phyloP scores from a whole-genome alignment of 257 asterid genomes.

The Gynochthodes officinalis region DNA sequence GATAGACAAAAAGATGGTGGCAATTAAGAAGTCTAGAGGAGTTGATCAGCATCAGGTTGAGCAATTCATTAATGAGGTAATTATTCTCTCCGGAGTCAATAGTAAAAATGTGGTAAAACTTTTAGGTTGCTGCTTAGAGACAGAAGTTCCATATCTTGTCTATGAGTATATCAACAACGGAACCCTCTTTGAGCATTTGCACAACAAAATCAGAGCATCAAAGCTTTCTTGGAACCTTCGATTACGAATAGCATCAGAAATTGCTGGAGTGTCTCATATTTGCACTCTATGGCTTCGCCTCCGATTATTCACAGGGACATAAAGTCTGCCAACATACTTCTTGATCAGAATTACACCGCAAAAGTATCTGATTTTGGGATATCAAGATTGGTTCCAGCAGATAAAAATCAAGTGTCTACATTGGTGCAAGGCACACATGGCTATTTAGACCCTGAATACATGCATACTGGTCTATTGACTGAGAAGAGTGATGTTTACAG shows the following conservation, averaged over 20 bases:
- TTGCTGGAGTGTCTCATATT: slow-evolving; percentile 28
- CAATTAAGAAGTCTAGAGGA: slow-evolving; percentile 14
- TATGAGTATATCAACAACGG: slow-evolving; percentile 36
- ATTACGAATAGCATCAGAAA: slow-evolving; percentile 29
- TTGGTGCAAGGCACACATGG: slow-evolving; percentile 40
- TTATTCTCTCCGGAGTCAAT: slow-evolving; percentile 31
- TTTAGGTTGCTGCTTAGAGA: slow-evolving; percentile 37
- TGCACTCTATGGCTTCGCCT: slow-evolving; percentile 32
- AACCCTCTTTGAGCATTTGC: slow-evolving; percentile 26
- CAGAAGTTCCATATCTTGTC: slow-evolving; percentile 27
- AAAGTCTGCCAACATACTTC: slow-evolving; percentile 33
- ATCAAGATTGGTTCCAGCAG: slow-evolving; percentile 26
- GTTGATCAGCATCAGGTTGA: slow-evolving; percentile 19
- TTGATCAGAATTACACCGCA: slow-evolving; percentile 28
- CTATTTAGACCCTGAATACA: slow-evolving; percentile 38
- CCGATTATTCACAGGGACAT: slow-evolving; percentile 45
- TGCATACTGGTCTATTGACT: slow-evolving; percentile 24
- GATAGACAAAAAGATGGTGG: neutral
- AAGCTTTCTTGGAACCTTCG: slow-evolving; percentile 28
- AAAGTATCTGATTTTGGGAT: slow-evolving; percentile 35
- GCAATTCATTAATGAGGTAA: slow-evolving; percentile 36
- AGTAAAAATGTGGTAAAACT: slow-evolving; percentile 32
- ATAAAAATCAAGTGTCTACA: slow-evolving; percentile 20
- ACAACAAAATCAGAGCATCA: slow-evolving; percentile 10
- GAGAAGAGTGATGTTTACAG: slow-evolving; percentile 45